Evolutionary conservation across 306 rosid genomes (phyloP), one percentile per base, ranked within the genome.

Genomic region (Notholithocarpus densiflorus): DNA sequence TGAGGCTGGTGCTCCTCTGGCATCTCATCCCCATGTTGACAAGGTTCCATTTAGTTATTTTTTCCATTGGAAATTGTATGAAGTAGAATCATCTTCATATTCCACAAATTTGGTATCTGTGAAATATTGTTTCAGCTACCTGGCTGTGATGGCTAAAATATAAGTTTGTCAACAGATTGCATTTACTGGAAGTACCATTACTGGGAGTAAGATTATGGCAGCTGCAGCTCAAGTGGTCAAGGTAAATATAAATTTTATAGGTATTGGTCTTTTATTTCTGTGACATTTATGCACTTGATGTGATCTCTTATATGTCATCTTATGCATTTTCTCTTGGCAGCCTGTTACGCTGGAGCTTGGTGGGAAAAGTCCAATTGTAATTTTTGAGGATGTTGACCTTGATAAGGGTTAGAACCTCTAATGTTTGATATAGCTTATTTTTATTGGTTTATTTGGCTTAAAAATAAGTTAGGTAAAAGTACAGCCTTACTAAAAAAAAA

Each of bases 1-100:
- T 52, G 99, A 95, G 81, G 99, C 99, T 51, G 99, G 99, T 12
- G 99, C 99, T 74, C 97, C 99, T 80, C 81, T 93, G 84, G 97
- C 98, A 70, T 74, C 91, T 29, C 99, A 95, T 87, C 98, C 98
- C 54, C 90, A 90, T 21, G 96, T 95, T 19, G 97, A 95, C 89
- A 93, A 95, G 98, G 99, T 92, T 79, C 74, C 13, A 4, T 37
- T 62, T 32, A 20, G 14, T 40, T 61, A 70, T 59, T 77, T 54
- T 61, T 65, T 55, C 31, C 52, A 9, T 72, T 75, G 29, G 72
- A 75, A 79, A 76, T 78, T 86, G 48, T 55, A 21, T 5, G 0
- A 71, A 75, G 54, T 23, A 32, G 5, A 72, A 13, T 76, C 54
- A 23, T 74, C 69, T 26, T 79, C 62, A 29, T 61, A 55, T 61